phyloP scores from a whole-genome alignment of 2,329 filamentous ascomycete genomes.

The Aspergillus intermedius region DNA sequence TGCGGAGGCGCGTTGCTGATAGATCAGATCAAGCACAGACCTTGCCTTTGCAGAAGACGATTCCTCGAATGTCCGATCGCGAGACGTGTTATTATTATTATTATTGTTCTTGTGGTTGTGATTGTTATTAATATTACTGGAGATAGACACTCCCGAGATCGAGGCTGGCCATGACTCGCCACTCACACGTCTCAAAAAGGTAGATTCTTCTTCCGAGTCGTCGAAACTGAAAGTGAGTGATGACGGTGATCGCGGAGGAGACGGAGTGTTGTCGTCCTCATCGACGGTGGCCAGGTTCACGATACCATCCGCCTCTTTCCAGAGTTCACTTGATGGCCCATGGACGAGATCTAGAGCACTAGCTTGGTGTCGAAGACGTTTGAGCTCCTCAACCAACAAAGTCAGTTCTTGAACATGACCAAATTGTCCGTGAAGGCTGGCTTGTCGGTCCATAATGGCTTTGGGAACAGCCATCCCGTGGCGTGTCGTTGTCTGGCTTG shows the following conservation, averaged over 20 bases:
- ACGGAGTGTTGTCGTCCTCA: constrained; percentile 49
- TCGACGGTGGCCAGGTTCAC: constrained; percentile 60
- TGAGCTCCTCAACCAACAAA: constrained; percentile 58
- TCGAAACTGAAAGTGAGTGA: constrained; percentile 55
- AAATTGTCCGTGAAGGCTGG: constrained; percentile 60
- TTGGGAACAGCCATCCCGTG: constrained; percentile 49
- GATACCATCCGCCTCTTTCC: constrained; percentile 61
- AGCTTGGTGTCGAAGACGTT: constrained; percentile 53
- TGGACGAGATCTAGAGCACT: constrained; percentile 48
- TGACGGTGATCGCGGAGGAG: constrained; percentile 47
- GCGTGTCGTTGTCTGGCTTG: constrained; percentile 13
- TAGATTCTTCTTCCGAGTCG: constrained; percentile 50
- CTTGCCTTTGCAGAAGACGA: constrained; percentile 49
- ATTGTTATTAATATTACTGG: constrained; percentile 42
- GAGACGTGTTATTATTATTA: constrained; percentile 12
- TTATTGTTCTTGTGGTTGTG: constrained; percentile 46
- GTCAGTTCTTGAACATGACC: constrained; percentile 59
- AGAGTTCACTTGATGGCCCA: constrained; percentile 49
- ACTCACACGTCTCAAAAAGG: constrained; percentile 26
- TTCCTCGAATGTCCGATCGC: background rate
- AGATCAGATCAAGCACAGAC: constrained; percentile 56
- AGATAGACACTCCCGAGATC: constrained; percentile 20
- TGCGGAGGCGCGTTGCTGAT: constrained; percentile 38
- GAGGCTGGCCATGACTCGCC: constrained; percentile 25
- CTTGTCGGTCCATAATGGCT: constrained; percentile 58